Evolutionary conservation across 2,329 filamentous ascomycete species (phyloP), one percentile per base, ranked within the genome.

Genomic region (Sphaerulina musiva): DNA sequence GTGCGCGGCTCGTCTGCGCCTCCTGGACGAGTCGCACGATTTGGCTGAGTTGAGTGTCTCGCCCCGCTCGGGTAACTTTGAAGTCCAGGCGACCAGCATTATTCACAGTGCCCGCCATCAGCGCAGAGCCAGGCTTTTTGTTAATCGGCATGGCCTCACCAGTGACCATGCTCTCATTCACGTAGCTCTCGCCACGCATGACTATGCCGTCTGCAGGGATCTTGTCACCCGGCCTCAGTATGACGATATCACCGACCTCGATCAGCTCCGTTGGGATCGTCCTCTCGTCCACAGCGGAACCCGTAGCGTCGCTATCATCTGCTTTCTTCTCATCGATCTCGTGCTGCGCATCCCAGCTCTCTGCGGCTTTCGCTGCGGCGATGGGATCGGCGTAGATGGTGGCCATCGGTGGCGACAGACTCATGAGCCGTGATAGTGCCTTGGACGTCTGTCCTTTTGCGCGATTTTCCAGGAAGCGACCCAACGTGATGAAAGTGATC

Each of bases 1-100:
- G 93, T 6, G 93, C 93, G 39, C 93, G 83, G 49, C 84, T 92
- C 2, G 92, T 97, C 71, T 98, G 93, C 2, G 93, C 93, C 69
- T 96, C 89, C 71, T 98, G 93, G 0, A 98, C 93, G n/a, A 97
- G 81, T 71, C 92, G 93, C 59, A 98, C 93, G 61, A 98, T 98
- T 72, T 97, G 93, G 72, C 90, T 95, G 53, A 98, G 84, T 70
- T 97, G 92, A 0, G 93, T 98, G 67, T 98, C 92, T 58, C 91
- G 86, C 46, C 93, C 93, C 36, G 92, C 91, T 63, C 92, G 83
- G 3, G 88, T 95, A 55, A 98, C 93, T 42, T 87, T 84, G 71
- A 97, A 93, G 69, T 97, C 93, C 39, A 96, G 77, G 46, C 92
- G 84, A 2, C 93, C 93, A 59, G 91, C 86, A 23, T 91, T 89